phyloP scores from a whole-genome alignment of 1,284 basidiomycete genomes.

The Vanrija pseudolonga region DNA sequence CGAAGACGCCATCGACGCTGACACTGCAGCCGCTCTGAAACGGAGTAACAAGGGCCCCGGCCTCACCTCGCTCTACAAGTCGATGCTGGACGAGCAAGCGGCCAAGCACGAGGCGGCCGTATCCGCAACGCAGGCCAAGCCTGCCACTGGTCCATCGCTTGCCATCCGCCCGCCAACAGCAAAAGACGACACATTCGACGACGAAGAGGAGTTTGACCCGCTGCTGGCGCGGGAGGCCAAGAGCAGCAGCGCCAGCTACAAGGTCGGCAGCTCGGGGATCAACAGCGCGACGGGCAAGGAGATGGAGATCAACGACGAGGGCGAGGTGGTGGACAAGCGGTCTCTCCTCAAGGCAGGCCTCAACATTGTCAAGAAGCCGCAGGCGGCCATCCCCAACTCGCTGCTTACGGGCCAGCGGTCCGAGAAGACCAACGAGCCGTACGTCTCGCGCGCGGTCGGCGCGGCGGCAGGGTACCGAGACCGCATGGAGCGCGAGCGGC shows the following conservation, averaged over 20 bases:
- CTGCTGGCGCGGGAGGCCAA: constrained; percentile 35
- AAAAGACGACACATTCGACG: constrained; percentile 28
- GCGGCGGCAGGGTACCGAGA: constrained; percentile 71
- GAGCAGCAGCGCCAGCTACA: not conserved
- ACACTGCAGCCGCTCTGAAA: constrained; percentile 58
- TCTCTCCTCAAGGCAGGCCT: constrained; percentile 86
- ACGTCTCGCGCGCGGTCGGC: constrained; percentile 64
- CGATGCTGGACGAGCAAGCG: constrained; percentile 74
- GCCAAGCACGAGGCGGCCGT: constrained; percentile 78
- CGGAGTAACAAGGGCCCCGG: constrained; percentile 59
- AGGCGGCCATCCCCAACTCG: constrained; percentile 26
- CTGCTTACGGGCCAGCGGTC: constrained; percentile 43
- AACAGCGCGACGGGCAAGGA: constrained; percentile 64
- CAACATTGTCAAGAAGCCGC: constrained; percentile 62
- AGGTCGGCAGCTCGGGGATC: constrained; percentile 12
- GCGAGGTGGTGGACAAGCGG: constrained; percentile 93
- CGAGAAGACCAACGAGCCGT: constrained; percentile 53
- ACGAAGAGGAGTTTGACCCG: constrained; percentile 45
- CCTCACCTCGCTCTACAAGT: constrained; percentile 81
- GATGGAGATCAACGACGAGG: constrained; percentile 97
- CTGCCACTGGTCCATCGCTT: constrained; percentile 34
- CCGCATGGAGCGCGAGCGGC: constrained; percentile 70
- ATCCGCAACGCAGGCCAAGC: constrained; percentile 56
- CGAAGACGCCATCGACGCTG: not conserved
- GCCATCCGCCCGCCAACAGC: constrained; percentile 36